Evolutionary conservation across 2,329 filamentous ascomycete genomes (phyloP).

Genomic region (Aureobasidium namibiae): DNA sequence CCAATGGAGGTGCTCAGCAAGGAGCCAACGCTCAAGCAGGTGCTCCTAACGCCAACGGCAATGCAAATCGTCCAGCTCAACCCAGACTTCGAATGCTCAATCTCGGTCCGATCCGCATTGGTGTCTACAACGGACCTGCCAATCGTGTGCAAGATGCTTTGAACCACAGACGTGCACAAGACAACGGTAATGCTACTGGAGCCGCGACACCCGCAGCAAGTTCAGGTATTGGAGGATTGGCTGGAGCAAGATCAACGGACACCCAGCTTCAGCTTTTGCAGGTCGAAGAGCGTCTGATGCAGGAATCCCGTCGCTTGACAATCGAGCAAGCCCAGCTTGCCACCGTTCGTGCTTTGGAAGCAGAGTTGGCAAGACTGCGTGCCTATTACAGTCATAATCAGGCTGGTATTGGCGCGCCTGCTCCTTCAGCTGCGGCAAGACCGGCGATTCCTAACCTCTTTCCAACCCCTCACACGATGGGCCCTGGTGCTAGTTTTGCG

Average conservation of each 20-base stretch:
- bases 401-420: slow-evolving; percentile 11
- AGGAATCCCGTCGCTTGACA: slow-evolving; percentile 57
- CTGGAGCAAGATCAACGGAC: slow-evolving; percentile 19
- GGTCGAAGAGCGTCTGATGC: slow-evolving; percentile 60
- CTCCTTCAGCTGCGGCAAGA: not conserved
- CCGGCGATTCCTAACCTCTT: not conserved
- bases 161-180: not conserved
- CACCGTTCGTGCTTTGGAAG: slow-evolving; percentile 57
- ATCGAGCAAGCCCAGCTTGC: slow-evolving; percentile 59
- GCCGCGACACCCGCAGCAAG: slow-evolving; percentile 19
- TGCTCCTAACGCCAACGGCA: not conserved
- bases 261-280: slow-evolving; percentile 52
- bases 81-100: slow-evolving; percentile 48
- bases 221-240: slow-evolving; percentile 14
- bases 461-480: not conserved
- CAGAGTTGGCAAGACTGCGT: slow-evolving; percentile 60
- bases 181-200: not conserved
- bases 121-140: slow-evolving; percentile 54
- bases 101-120: slow-evolving; percentile 65
- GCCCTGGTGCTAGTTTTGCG: slow-evolving; percentile 16
- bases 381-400: slow-evolving; percentile 23
- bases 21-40: not conserved
- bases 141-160: slow-evolving; percentile 38
- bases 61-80: not conserved
- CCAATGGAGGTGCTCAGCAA: not conserved